These are phyloP conservation scores for Plasmopara halstedii DNA, from an alignment of 352 stramenopile species.

Conservation along the genomic window DNA sequence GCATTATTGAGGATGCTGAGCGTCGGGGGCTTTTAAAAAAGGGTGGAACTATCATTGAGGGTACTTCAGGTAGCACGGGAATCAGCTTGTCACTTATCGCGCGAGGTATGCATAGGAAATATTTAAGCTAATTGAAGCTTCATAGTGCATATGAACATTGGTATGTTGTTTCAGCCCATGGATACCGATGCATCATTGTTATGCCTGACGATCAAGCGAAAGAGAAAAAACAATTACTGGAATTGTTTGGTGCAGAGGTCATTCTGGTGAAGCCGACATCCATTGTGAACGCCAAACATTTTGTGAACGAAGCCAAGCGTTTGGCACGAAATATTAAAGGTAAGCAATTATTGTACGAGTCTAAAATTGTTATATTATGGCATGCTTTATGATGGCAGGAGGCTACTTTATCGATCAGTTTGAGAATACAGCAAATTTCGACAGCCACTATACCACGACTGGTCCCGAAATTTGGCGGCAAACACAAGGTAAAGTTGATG, in stretches of 20 bases:
- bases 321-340: slow-evolving; percentile 75
- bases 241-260: slow-evolving; percentile 82
- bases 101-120: slow-evolving; percentile 56
- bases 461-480: slow-evolving; percentile 95
- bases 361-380: background rate
- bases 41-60: slow-evolving; percentile 94
- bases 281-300: slow-evolving; percentile 98
- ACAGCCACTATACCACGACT: slow-evolving; percentile 91
- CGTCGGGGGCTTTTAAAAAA: slow-evolving; percentile 71
- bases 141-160: background rate
- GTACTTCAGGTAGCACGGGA: slow-evolving; percentile 96
- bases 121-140: no score
- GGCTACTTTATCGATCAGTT: slow-evolving; percentile 98
- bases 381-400: slow-evolving; percentile 21
- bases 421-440: slow-evolving; percentile 95
- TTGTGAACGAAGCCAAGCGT: slow-evolving; percentile 93
- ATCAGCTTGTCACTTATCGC: slow-evolving; percentile 95
- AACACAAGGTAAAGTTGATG: slow-evolving; percentile 87
- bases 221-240: slow-evolving; percentile 83
- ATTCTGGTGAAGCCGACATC: slow-evolving; percentile 85
- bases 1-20: slow-evolving; percentile 94
- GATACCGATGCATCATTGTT: slow-evolving; percentile 94
- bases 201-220: slow-evolving; percentile 97
- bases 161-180: slow-evolving; percentile 49
- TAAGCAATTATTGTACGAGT: slow-evolving; percentile 10